Percentiles rank a stretch among this genome's conserved stretches.
These are phyloP conservation scores for Albophoma yamanashiensis DNA, from an alignment of 2,329 filamentous ascomycete genomes.

Conservation along the genomic window DNA sequence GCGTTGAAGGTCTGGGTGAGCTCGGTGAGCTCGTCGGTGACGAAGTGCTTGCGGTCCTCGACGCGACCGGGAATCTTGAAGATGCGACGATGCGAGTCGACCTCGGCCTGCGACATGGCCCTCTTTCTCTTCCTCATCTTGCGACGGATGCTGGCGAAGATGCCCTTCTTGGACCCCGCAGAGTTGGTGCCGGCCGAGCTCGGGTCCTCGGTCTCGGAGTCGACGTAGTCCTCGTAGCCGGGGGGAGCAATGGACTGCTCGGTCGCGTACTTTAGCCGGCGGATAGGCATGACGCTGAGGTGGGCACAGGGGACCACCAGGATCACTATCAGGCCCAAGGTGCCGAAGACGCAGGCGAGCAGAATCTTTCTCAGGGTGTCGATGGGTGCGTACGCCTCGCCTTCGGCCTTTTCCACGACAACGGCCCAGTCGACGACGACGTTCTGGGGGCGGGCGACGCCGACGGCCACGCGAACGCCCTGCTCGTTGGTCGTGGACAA, in stretches of 20 bases:
- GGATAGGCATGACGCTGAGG: slow-evolving; percentile 69
- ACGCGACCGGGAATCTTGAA: slow-evolving; percentile 86
- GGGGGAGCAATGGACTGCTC: slow-evolving; percentile 60
- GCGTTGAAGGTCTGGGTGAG: slow-evolving; percentile 80
- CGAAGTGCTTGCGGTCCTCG: slow-evolving; percentile 58
- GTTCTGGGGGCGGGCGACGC: slow-evolving; percentile 61
- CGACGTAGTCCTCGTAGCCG: slow-evolving; percentile 41
- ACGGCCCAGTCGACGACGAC: slow-evolving; percentile 71
- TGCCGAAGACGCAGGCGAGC: slow-evolving; percentile 76
- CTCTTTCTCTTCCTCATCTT: slow-evolving; percentile 22
- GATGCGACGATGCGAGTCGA: slow-evolving; percentile 34
- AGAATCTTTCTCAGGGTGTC: slow-evolving; percentile 67
- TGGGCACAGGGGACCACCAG: slow-evolving; percentile 72
- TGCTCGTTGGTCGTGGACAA: slow-evolving; percentile 67
- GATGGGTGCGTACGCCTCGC: slow-evolving; percentile 70
- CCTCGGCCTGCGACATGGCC: slow-evolving; percentile 11
- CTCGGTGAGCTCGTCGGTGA: slow-evolving; percentile 80
- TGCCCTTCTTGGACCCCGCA: slow-evolving; percentile 32
- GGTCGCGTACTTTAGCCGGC: slow-evolving; percentile 64
- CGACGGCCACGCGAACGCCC: slow-evolving; percentile 60
- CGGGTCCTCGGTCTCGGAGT: slow-evolving; percentile 33
- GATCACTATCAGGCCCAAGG: slow-evolving; percentile 60
- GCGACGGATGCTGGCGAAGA: slow-evolving; percentile 25
- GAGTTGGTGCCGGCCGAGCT: slow-evolving; percentile 31
- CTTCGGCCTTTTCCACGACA: slow-evolving; percentile 63